These are phyloP conservation scores for Tremellales sp. DNA, from an alignment of 1,284 basidiomycete species.

Conservation along the genomic window DNA sequence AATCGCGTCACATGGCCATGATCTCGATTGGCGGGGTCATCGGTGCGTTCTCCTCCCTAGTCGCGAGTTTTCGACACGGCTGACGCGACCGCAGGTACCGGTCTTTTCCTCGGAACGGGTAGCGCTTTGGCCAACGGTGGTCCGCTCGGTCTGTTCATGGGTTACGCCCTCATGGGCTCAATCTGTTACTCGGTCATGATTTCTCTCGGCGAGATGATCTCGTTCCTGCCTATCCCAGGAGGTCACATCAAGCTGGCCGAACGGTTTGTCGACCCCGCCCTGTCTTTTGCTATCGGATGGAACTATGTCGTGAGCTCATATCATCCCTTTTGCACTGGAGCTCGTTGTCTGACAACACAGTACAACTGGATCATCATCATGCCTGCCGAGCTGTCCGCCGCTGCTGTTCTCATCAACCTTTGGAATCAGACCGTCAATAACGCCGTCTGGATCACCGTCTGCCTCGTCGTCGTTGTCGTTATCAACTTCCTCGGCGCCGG, in stretches of 20 bases:
- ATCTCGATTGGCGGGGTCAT: constrained; percentile 15
- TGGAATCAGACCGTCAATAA: constrained; percentile 62
- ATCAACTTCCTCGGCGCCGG: constrained; percentile 77
- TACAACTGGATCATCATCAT: constrained; percentile 64
- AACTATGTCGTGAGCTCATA: constrained; percentile 59
- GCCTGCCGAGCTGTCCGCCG: constrained; percentile 72
- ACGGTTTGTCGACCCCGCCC: constrained; percentile 72
- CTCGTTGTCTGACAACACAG: constrained; percentile 48
- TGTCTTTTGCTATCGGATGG: constrained; percentile 79
- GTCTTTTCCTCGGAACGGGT: constrained; percentile 25
- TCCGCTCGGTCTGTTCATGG: constrained; percentile 48
- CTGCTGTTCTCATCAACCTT: constrained; percentile 70
- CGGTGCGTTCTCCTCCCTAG: background rate
- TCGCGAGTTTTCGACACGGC: background rate
- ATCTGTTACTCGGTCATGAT: constrained; percentile 49
- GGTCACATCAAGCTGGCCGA: constrained; percentile 75
- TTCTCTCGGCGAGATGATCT: constrained; percentile 51
- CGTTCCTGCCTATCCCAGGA: constrained; percentile 53
- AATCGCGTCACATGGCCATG: constrained; percentile 27
- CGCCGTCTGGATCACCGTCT: constrained; percentile 71
- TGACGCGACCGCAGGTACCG: constrained; percentile 20
- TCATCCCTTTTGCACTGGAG: background rate
- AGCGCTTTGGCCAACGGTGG: constrained; percentile 45
- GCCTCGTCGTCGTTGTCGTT: constrained; percentile 62
- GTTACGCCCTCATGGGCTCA: constrained; percentile 44